Evolutionary conservation across 345 rosid genomes (phyloP), one percentile per base, ranked within the genome.

Genomic region (Durio zibethinus): DNA sequence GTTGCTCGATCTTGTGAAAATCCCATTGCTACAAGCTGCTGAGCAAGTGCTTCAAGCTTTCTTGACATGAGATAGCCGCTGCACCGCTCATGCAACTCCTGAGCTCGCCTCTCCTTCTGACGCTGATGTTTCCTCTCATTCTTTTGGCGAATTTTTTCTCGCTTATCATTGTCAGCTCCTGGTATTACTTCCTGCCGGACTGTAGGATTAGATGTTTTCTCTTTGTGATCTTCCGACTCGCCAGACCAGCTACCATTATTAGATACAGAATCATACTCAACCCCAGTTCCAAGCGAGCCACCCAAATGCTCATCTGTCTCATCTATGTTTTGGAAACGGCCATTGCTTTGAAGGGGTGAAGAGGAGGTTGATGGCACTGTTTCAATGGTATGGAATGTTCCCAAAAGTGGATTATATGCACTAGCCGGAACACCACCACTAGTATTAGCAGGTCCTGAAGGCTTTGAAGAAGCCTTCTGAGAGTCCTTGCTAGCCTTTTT

Each of bases 231-330:
- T 89, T 94, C 98, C 0, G 98, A 94, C 77, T 94, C 98, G 38
- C 98, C 96, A 11, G 98, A 94, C 85, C 98, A 92, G 88, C 98
- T 94, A 83, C 87, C 94, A 42, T 90, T 94, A 57, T 94, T 94
- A 14, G 98, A 94, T 60, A 92, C 78, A 21, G 91, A 86, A 88
- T 94, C 98, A 82, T 83, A 91, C 76, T 92, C 97, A 35, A 83
- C 72, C 81, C 90, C 94, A 77, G 71, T 78, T 29, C 89, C 91
- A 45, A 42, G 72, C 1, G 87, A 68, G 38, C 85, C 85, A 42
- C 86, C 79, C 23, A 63, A 74, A 69, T 89, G 86, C 76, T 88
- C 94, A 67, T 92, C 96, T 16, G 85, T 84, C 76, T 90, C 98
- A 74, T 92, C 97, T 78, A 90, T 89, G 77, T 84, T 92, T 72